Percentiles rank a stretch among this genome's conserved stretches.
These are phyloP conservation scores for Acer saccharum DNA, from an alignment of 345 rosid species.

Conservation along the genomic window DNA sequence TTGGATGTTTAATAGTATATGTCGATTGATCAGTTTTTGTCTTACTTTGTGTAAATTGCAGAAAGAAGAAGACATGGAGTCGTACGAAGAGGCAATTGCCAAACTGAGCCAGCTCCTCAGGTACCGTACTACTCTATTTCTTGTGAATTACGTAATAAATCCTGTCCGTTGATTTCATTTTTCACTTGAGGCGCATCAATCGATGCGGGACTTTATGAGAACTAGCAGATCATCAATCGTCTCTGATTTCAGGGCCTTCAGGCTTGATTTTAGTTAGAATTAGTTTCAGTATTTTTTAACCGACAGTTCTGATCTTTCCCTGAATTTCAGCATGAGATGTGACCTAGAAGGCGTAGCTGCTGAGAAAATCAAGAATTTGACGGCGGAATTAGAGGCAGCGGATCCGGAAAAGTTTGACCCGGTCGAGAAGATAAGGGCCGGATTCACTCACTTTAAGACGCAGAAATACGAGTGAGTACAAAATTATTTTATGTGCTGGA, in stretches of 20 bases:
- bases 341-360: slow-evolving; percentile 78
- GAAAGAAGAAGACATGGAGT: slow-evolving; percentile 61
- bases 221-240: not conserved
- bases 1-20: too few species aligned
- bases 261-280: slow-evolving; percentile 13
- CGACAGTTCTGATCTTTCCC: slow-evolving; percentile 14
- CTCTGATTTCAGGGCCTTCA: not conserved
- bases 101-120: slow-evolving; percentile 81
- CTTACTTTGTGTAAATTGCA: not conserved
- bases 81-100: slow-evolving; percentile 78
- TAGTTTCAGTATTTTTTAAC: not conserved
- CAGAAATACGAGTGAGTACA: slow-evolving; percentile 73
- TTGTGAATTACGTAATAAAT: not conserved
- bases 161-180: not conserved
- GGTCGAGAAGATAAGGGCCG: slow-evolving; percentile 57
- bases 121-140: slow-evolving; percentile 48
- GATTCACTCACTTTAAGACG: slow-evolving; percentile 73
- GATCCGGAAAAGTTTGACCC: slow-evolving; percentile 51
- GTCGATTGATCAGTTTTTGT: not conserved
- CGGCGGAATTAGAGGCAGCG: slow-evolving; percentile 66
- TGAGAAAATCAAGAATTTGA: slow-evolving; percentile 72
- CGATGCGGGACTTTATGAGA: not conserved
- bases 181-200: not conserved
- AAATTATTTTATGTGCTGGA: not conserved
- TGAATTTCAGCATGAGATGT: slow-evolving; percentile 53